A percentile compares a stretch with the other conserved stretches of the same genome.
phyloP scores from a whole-genome alignment of 805 yeast species.

The Babjeviella inositovora region DNA sequence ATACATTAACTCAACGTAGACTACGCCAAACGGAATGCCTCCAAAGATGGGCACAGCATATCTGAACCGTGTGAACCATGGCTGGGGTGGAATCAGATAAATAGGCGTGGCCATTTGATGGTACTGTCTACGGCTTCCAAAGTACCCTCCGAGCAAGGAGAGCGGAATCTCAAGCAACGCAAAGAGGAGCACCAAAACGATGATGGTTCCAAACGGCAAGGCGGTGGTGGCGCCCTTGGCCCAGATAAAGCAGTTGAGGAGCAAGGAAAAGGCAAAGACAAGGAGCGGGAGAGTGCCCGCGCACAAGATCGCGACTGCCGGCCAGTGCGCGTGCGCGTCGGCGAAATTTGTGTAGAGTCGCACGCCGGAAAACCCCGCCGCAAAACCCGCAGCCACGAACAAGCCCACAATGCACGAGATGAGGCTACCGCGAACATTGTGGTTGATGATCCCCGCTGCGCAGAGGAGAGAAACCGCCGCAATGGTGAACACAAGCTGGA shows the following conservation, averaged over 20 bases:
- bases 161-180: slow-evolving; percentile 59
- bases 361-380: slow-evolving; percentile 62
- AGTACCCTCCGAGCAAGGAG: slow-evolving; percentile 54
- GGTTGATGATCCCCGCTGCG: slow-evolving; percentile 43
- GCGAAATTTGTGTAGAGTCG: slow-evolving; percentile 41
- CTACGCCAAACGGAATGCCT: slow-evolving; percentile 59
- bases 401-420: slow-evolving; percentile 41
- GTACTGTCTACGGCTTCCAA: slow-evolving; percentile 21
- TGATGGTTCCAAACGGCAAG: slow-evolving; percentile 62
- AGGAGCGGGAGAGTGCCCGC: slow-evolving; percentile 31
- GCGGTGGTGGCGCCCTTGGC: slow-evolving; percentile 61
- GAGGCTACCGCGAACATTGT: slow-evolving; percentile 53
- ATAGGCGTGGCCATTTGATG: slow-evolving; percentile 2
- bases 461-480: slow-evolving; percentile 43
- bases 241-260: slow-evolving; percentile 60
- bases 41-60: slow-evolving; percentile 39
- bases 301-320: slow-evolving; percentile 21
- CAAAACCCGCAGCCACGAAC: slow-evolving; percentile 54
- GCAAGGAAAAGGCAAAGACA: slow-evolving; percentile 30
- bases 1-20: slow-evolving; percentile 64
- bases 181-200: slow-evolving; percentile 41
- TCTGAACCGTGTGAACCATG: slow-evolving; percentile 12
- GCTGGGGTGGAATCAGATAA: slow-evolving; percentile 14
- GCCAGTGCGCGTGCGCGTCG: slow-evolving; percentile 16
- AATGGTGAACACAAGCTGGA: slow-evolving; percentile 53